A percentile compares a stretch with the other conserved stretches of the same genome.
These are phyloP conservation scores for Umbelopsis isabellina DNA, from an alignment of 192 early-diverging fungal species.

Conservation along the genomic window DNA sequence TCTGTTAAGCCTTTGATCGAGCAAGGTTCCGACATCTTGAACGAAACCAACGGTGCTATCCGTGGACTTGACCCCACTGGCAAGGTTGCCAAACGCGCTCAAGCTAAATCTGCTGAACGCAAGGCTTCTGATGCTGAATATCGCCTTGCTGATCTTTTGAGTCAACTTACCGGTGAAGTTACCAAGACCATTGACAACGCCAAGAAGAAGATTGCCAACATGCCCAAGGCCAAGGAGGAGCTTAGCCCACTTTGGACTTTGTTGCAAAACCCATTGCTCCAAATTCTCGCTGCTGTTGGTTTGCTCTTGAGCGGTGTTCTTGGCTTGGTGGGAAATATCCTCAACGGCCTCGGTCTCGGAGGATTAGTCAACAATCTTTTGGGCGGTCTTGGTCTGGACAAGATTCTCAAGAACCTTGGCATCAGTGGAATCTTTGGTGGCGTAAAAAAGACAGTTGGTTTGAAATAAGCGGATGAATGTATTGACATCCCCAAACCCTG, in stretches of 20 bases:
- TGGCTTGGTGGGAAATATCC: slow-evolving; percentile 25
- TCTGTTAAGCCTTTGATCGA: slow-evolving; percentile 28
- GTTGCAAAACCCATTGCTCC: slow-evolving; percentile 29
- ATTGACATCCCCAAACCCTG: too few species aligned
- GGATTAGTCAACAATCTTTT: slow-evolving; percentile 27
- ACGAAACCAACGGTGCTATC: slow-evolving; percentile 31
- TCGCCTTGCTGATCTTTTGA: slow-evolving; percentile 21
- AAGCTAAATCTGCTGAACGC: slow-evolving; percentile 17
- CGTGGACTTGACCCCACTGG: slow-evolving; percentile 27
- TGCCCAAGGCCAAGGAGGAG: slow-evolving; percentile 26
- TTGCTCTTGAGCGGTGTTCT: slow-evolving; percentile 27
- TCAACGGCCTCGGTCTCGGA: slow-evolving; percentile 29
- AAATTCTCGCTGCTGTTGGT: slow-evolving; percentile 31
- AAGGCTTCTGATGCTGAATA: slow-evolving; percentile 28
- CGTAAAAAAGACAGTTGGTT: slow-evolving; percentile 1
- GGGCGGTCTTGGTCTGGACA: slow-evolving; percentile 29
- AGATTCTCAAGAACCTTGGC: slow-evolving; percentile 27
- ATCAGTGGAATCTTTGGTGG: slow-evolving; percentile 19
- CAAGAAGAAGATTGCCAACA: slow-evolving; percentile 28
- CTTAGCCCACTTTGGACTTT: slow-evolving; percentile 27
- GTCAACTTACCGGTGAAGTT: slow-evolving; percentile 28
- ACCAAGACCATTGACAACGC: slow-evolving; percentile 27
- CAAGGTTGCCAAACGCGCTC: slow-evolving; percentile 25
- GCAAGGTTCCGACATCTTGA: slow-evolving; percentile 24
- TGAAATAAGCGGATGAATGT: neutral